These are phyloP conservation scores for Talaromyces islandicus DNA, from an alignment of 2,329 filamentous ascomycete genomes.

Conservation along the genomic window DNA sequence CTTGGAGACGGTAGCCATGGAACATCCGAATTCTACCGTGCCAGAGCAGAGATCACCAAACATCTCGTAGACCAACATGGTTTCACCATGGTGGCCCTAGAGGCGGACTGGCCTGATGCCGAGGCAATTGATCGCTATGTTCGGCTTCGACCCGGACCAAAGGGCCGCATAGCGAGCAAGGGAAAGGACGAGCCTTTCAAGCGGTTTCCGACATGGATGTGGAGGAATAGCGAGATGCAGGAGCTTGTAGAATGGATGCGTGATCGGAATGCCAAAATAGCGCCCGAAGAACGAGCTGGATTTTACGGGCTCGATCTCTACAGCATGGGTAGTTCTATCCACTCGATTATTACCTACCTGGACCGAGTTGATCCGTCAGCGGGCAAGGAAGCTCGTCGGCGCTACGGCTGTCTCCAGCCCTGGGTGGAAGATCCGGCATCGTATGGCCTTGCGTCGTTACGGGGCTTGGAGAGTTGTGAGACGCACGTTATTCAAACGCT, in stretches of 20 bases:
- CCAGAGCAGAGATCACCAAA: constrained; percentile 48
- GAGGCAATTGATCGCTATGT: constrained; percentile 48
- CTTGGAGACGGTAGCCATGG: constrained; percentile 47
- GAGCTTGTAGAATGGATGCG: constrained; percentile 49
- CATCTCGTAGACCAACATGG: constrained; percentile 45
- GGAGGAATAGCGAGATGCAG: constrained; percentile 49
- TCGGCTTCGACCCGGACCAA: constrained; percentile 36
- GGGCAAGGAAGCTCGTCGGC: constrained; percentile 37
- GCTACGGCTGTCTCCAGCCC: constrained; percentile 43
- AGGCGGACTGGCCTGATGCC: constrained; percentile 52
- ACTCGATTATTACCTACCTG: constrained; percentile 45
- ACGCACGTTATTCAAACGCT: constrained; percentile 41
- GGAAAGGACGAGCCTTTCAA: constrained; percentile 37
- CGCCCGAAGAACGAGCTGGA: constrained; percentile 27
- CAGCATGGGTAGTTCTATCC: constrained; percentile 43
- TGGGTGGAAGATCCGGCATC: constrained; percentile 46
- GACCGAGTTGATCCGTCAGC: constrained; percentile 40
- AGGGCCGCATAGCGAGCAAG: constrained; percentile 22
- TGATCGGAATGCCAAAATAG: constrained; percentile 32
- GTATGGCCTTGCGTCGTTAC: constrained; percentile 41
- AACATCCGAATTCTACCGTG: constrained; percentile 51
- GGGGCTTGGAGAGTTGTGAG: constrained; percentile 43
- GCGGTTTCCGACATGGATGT: constrained; percentile 53
- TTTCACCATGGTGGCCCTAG: constrained; percentile 47
- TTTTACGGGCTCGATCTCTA: constrained; percentile 51